Evolutionary conservation across 1,284 basidiomycete genomes (phyloP).

Genomic region (Pholiota adiposa): DNA sequence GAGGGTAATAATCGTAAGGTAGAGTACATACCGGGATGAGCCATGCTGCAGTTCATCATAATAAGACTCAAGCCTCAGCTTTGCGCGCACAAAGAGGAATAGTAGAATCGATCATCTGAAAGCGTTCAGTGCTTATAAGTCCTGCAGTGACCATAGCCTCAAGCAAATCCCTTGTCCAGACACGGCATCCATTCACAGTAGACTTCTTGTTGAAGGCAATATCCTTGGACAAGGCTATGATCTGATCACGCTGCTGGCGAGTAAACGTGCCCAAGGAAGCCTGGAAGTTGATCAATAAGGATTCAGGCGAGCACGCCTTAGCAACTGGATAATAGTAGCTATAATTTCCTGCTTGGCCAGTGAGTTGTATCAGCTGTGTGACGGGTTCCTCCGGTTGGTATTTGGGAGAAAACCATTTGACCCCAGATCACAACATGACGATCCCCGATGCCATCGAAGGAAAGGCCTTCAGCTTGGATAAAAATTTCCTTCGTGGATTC

Average conservation of each 20-base stretch:
- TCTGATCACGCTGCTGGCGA: conserved; percentile 4
- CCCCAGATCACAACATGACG: conserved; percentile 14
- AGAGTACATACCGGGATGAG: background rate
- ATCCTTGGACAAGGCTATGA: background rate
- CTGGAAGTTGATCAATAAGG: background rate
- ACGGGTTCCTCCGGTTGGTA: background rate
- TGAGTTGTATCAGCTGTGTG: conserved; percentile 6
- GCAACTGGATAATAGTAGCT: background rate
- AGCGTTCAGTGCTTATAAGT: background rate
- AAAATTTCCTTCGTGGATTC: background rate
- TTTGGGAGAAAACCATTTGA: background rate
- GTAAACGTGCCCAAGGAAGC: conserved; percentile 4
- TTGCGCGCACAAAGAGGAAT: background rate
- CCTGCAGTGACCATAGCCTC: conserved; percentile 4
- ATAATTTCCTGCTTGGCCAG: background rate
- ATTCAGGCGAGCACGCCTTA: background rate
- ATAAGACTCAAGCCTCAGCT: background rate
- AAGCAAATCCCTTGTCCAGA: conserved; percentile 8
- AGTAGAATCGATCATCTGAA: background rate
- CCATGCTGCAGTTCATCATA: too few relatives aligned
- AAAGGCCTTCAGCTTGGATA: background rate
- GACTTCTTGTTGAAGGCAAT: background rate
- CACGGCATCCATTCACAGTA: conserved; percentile 4
- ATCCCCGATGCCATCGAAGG: background rate
- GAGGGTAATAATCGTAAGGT: conserved; percentile 2